Base-by-base conservation (phyloP, 345 rosid genomes). In the Rhizophora apiculata region DNA sequence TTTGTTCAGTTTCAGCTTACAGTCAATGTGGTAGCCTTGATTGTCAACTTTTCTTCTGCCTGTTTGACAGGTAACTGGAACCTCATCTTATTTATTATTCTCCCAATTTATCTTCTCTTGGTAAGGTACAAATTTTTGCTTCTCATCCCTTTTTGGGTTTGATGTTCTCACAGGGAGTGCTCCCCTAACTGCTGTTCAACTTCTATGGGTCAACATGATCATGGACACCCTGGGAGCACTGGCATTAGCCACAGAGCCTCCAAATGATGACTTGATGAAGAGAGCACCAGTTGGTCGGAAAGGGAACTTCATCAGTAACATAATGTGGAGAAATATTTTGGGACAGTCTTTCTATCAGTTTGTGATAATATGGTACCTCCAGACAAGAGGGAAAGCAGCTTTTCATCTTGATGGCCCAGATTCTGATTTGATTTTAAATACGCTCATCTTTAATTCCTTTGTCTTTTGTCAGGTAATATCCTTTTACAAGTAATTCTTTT, bases 251-350 rank as follows among this genome's bases (percentile, higher is more conserved):
- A 72, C 76, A 48, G 80, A 76, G 56, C 80, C 76, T 43, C 80
- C 80, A 18, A 76, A 26, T 29, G 76, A 76, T 58, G 76, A 76
- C 54, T 67, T 76, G 69, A 76, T 76, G 80, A 72, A 72, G 48
- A 67, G 80, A 72, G 37, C 69, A 26, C 80, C 80, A 5, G 80
- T 76, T 57, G 80, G 80, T 21, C 72, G 80, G 76, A 72, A 76
- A 36, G 80, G 80, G 64, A 94, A 87, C 82, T 91, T 94, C 81
- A 87, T 91, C 76, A 89, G 84, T 52, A 91, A 91, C 70, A 86
- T 94, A 30, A 94, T 94, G 97, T 94, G 98, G 97, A 89, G 98
- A 81, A 94, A 91, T 74, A 89, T 94, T 63, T 73, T 89, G 67
- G 97, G 98, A 54, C 97, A 94, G 82, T 89, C 98, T 32, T 21